Percentiles rank a stretch among this genome's conserved stretches.
phyloP scores from a whole-genome alignment of 768 basidiomycete genomes.

The Pluteus cervinus region DNA sequence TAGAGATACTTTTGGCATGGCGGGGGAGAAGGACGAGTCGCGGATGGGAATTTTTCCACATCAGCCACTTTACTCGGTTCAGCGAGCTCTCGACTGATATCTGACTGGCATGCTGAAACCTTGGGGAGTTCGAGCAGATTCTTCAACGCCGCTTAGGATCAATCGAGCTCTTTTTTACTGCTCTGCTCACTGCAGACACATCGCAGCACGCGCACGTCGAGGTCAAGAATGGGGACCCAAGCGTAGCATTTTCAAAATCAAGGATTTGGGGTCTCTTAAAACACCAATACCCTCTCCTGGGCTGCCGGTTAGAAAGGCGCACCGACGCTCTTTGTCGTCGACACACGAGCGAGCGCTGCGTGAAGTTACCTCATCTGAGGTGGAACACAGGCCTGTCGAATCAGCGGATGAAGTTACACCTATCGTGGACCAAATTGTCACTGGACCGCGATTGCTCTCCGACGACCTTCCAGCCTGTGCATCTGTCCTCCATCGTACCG shows the following conservation, averaged over 20 bases:
- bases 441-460: slow-evolving; percentile 33
- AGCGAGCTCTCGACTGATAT: too few relatives aligned
- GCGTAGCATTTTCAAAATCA: slow-evolving; percentile 12
- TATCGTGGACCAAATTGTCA: slow-evolving; percentile 20
- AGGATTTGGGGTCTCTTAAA: slow-evolving; percentile 48
- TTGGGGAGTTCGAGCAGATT: too few relatives aligned
- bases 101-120: too few relatives aligned
- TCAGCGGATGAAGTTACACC: slow-evolving; percentile 27
- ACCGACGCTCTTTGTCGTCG: slow-evolving; percentile 33
- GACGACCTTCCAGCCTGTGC: slow-evolving; percentile 34
- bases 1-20: slow-evolving; percentile 62
- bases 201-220: slow-evolving; percentile 28
- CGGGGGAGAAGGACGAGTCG: background rate
- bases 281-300: slow-evolving; percentile 43
- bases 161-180: slow-evolving; percentile 36
- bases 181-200: slow-evolving; percentile 36
- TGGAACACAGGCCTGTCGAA: slow-evolving; percentile 25
- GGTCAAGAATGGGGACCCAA: slow-evolving; percentile 9
- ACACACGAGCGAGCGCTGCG: slow-evolving; percentile 28
- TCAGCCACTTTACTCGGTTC: background rate
- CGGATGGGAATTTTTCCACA: background rate
- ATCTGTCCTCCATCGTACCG: slow-evolving; percentile 33
- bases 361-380: slow-evolving; percentile 27
- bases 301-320: slow-evolving; percentile 28
- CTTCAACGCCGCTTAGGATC: slow-evolving; percentile 33